Evolutionary conservation across 208 protist genomes (phyloP).

Genomic region (Vickermania spadyakhi): DNA sequence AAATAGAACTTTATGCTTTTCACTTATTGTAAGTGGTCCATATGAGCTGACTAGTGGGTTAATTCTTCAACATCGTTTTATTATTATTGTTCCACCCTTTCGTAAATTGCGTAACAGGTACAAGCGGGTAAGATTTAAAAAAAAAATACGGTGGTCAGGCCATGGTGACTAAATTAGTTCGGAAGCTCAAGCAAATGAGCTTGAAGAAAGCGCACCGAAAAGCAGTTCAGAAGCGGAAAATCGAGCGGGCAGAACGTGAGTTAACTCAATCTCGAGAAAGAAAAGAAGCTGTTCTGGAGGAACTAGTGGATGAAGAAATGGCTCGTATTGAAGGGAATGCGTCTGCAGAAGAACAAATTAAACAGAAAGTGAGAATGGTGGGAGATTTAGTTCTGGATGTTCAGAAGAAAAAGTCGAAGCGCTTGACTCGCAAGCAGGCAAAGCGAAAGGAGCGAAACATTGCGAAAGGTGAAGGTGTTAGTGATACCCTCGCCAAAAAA

Average conservation of each 20-base stretch:
- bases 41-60: background rate
- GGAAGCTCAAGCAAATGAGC: constrained; percentile 86
- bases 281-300: constrained; percentile 30
- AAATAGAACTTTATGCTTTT: no score
- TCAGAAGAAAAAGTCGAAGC: constrained; percentile 51
- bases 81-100: no score
- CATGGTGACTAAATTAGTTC: constrained; percentile 71
- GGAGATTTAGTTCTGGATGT: constrained; percentile 61
- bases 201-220: constrained; percentile 82
- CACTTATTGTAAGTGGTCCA: no score
- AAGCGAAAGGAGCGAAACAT: constrained; percentile 48
- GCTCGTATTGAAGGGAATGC: constrained; percentile 27
- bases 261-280: constrained; percentile 26
- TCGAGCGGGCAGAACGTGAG: constrained; percentile 47
- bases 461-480: constrained; percentile 45
- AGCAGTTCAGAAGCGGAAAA: constrained; percentile 81
- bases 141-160: background rate
- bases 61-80: background rate
- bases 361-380: constrained; percentile 35
- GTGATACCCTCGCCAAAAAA: constrained; percentile 44
- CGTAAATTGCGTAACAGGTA: no score
- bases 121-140: no score
- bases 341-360: constrained; percentile 8
- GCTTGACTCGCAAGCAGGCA: constrained; percentile 61
- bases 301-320: constrained; percentile 56